phyloP scores from a whole-genome alignment of 768 basidiomycete species.

The Russula foetens region DNA sequence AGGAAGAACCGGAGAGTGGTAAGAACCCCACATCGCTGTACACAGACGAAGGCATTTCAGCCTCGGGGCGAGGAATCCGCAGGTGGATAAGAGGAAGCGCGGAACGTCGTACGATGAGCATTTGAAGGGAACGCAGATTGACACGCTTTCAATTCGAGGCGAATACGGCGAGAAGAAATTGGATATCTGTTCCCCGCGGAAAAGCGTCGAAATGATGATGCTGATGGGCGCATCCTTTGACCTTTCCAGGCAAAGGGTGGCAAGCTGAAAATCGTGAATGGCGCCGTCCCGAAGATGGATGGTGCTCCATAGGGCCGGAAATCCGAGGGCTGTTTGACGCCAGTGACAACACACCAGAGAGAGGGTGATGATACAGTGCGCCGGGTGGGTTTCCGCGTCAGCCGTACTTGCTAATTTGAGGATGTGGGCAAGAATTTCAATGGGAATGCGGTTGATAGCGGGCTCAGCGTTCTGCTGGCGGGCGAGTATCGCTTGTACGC shows the following conservation, averaged over 20 bases:
- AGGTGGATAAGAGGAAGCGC: constrained; percentile 16
- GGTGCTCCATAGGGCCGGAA: constrained; percentile 19
- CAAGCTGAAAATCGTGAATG: constrained; percentile 19
- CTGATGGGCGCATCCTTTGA: constrained; percentile 17
- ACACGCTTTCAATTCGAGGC: constrained; percentile 15
- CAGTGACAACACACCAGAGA: constrained; percentile 20
- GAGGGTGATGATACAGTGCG: constrained; percentile 10
- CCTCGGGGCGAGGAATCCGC: constrained; percentile 14
- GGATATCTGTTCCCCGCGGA: constrained; percentile 19
- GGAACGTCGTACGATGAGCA: constrained; percentile 17
- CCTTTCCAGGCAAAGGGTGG: constrained; percentile 18
- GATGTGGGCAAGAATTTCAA: constrained; percentile 16
- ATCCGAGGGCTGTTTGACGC: constrained; percentile 19
- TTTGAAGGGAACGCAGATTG: constrained; percentile 15
- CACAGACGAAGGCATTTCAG: constrained; percentile 17
- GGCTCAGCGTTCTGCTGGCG: constrained; percentile 14
- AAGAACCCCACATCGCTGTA: constrained; percentile 20
- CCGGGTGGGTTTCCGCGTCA: constrained; percentile 8
- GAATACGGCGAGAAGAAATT: constrained; percentile 18
- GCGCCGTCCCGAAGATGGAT: constrained; percentile 19
- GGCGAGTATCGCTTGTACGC: constrained; percentile 11
- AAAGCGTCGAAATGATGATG: constrained; percentile 18
- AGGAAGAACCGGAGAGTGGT: constrained; percentile 13
- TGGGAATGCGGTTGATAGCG: constrained; percentile 13
- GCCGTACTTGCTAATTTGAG: constrained; percentile 13